Evolutionary conservation across 345 rosid genomes (phyloP), one percentile per base, ranked within the genome.

Genomic region (Eucalyptus grandis): DNA sequence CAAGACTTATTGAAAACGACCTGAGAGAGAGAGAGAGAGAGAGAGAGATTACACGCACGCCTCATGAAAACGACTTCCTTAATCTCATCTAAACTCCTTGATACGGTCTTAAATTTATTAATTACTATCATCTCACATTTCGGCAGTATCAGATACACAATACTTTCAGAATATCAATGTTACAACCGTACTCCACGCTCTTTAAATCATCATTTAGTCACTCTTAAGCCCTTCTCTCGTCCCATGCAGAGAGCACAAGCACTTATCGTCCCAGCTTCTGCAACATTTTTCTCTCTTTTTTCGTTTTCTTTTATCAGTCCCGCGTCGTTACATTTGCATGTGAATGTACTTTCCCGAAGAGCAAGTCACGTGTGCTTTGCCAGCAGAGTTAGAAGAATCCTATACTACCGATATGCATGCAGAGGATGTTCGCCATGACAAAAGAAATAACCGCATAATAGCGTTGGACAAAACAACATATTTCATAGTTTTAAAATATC

Each of bases 311-410:
- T 37, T 24, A 21, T 77, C 47, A 40, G 85, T 77, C 13, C 7
- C 24, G 83, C 47, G 83, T 93, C 88, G 93, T 93, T 89, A 90
- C 89, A 53, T 91, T 91, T 92, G 93, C 96, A 95, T 90, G 96
- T 95, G 96, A 95, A 93, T 93, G 95, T 94, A 94, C 95, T 91
- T 94, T 92, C 94, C 92, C 93, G 88, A 82, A 93, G 94, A 65
- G 92, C 81, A 92, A 86, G 88, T 93, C 95, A 95, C 96, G 94
- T 92, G 96, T 90, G 91, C 88, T 91, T 89, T 90, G 65, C 87
- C 89, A 65, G 85, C 85, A 43, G 21, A 77, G 85, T 77, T 40
- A 77, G 30, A 40, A 77, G 85, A 77, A 40, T 77, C 85, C 47
- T 77, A 77, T 22, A 77, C 85, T 77, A 40, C 85, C 30, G 85